Evolutionary conservation across 1,284 basidiomycete genomes (phyloP).

Genomic region (Papiliotrema flavescens): DNA sequence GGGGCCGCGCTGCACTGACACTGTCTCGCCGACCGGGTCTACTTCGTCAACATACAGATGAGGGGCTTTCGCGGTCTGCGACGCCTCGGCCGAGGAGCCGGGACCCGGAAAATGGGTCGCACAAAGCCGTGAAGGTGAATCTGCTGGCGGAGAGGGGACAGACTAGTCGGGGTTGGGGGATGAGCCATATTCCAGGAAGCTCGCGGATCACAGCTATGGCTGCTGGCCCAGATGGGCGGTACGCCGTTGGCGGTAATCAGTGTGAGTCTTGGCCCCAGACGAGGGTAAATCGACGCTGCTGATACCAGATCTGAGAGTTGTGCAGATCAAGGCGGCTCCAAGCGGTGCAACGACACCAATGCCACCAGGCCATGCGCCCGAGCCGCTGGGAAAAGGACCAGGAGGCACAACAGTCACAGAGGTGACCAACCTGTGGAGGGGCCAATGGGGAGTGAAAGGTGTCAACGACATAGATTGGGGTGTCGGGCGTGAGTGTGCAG

Average conservation of each 20-base stretch:
- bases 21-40: conserved; percentile 13
- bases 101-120: conserved; percentile 5
- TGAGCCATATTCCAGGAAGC: conserved; percentile 17
- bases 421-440: conserved; percentile 46
- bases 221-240: conserved; percentile 36
- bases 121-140: conserved; percentile 30
- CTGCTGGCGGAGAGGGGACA: conserved; percentile 17
- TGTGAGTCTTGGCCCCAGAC: conserved; percentile 27
- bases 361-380: conserved; percentile 6
- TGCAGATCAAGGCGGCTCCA: conserved; percentile 29
- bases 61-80: conserved; percentile 9
- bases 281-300: not conserved
- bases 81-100: conserved; percentile 13
- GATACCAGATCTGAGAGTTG: conserved; percentile 36
- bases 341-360: conserved; percentile 15
- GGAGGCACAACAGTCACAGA: conserved; percentile 42
- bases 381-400: conserved; percentile 30
- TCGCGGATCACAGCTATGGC: conserved; percentile 43
- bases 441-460: conserved; percentile 36
- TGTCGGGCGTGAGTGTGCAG: conserved; percentile 60
- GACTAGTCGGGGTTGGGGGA: conserved; percentile 16
- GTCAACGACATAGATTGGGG: conserved; percentile 72
- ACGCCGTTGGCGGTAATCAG: conserved; percentile 45
- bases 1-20: not conserved
- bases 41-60: conserved; percentile 23